phyloP scores from a whole-genome alignment of 2,329 filamentous ascomycete species.

The Aspergillus alliaceus region DNA sequence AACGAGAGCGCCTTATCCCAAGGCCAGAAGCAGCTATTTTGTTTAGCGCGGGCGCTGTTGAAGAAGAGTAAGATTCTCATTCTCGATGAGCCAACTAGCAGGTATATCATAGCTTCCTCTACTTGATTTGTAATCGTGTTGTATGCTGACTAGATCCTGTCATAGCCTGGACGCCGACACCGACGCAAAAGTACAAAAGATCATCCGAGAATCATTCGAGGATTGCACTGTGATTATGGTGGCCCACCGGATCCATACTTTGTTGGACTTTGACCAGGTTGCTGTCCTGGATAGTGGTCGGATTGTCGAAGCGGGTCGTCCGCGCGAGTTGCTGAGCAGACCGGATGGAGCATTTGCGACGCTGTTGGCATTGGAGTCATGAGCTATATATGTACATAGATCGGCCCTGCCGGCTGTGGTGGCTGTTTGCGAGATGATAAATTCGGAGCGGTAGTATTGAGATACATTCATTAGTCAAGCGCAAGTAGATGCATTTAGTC shows the following conservation, averaged over 20 bases:
- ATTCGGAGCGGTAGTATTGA: too few species aligned
- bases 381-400: not conserved
- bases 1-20: conserved; percentile 59
- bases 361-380: conserved; percentile 1
- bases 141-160: conserved; percentile 10
- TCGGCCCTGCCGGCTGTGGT: not conserved
- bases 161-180: conserved; percentile 4
- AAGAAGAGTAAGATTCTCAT: conserved; percentile 18
- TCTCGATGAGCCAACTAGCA: conserved; percentile 26
- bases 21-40: conserved; percentile 72
- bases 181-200: conserved; percentile 14
- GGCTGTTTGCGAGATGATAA: not conserved
- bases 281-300: conserved; percentile 13
- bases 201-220: conserved; percentile 13
- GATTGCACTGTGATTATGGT: conserved; percentile 18
- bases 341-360: conserved; percentile 6
- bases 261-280: conserved; percentile 20
- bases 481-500: too few species aligned
- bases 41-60: conserved; percentile 66
- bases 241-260: conserved; percentile 16
- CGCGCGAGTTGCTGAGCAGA: conserved; percentile 5
- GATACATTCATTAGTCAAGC: too few species aligned
- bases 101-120: conserved; percentile 6
- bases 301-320: conserved; percentile 16
- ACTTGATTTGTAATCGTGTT: not conserved